Conservation (phyloP, 805 yeast species). For the Metschnikowia gelsemii region DNA sequence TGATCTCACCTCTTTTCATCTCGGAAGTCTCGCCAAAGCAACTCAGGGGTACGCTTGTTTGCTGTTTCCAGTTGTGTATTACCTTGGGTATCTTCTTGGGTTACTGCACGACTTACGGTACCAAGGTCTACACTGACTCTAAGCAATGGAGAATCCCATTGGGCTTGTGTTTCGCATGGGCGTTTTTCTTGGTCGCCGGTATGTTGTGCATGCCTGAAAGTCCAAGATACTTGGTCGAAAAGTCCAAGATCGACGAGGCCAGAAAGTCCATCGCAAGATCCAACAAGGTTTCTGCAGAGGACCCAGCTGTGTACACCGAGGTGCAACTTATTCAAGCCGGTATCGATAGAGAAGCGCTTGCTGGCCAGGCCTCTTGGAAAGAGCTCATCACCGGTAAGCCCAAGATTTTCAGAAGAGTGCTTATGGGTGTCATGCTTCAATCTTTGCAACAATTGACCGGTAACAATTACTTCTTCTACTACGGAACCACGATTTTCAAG, state of each 20-base stretch:
- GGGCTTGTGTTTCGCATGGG: constrained; percentile 49
- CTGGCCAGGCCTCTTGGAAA: constrained; percentile 65
- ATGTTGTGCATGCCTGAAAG: constrained; percentile 68
- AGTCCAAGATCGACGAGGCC: constrained; percentile 52
- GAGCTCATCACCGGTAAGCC: constrained; percentile 66
- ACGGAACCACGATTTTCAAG: constrained; percentile 56
- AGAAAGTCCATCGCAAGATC: constrained; percentile 53
- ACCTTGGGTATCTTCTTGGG: constrained; percentile 73
- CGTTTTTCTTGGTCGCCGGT: constrained; percentile 47
- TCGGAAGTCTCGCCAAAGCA: constrained; percentile 70
- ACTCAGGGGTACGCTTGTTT: constrained; percentile 68
- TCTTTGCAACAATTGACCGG: constrained; percentile 62
- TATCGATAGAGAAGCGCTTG: constrained; percentile 57
- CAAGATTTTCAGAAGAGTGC: constrained; percentile 53
- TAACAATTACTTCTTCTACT: constrained; percentile 62
- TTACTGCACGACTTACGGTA: constrained; percentile 64
- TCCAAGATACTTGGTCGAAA: constrained; percentile 60
- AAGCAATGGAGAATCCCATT: constrained; percentile 70
- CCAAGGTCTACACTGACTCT: constrained; percentile 50
- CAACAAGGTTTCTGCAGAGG: constrained; percentile 54
- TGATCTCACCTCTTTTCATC: constrained; percentile 63
- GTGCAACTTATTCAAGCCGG: constrained; percentile 56
- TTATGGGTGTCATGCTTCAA: constrained; percentile 61
- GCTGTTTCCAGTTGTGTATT: constrained; percentile 67
- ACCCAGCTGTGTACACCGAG: constrained; percentile 54